These are phyloP conservation scores for Glycine tomentella DNA, from an alignment of 306 rosid species.

Conservation along the genomic window DNA sequence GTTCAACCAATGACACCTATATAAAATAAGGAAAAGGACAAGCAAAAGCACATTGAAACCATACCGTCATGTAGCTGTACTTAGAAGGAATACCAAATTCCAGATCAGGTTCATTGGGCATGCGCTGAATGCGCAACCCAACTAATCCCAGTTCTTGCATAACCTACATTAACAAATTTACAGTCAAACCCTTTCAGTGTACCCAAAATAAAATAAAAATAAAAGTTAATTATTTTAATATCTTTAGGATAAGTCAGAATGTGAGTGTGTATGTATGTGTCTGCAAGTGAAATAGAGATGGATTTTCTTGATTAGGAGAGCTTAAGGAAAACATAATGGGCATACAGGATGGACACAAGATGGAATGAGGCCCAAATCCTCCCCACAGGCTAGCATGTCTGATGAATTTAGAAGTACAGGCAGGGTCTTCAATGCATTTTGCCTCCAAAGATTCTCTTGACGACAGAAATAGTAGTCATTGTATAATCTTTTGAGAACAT, in stretches of 20 bases:
- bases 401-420: constrained; percentile 92
- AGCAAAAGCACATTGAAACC: constrained; percentile 41
- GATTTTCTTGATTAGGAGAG: constrained; percentile 16
- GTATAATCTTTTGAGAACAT: constrained; percentile 81
- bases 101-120: constrained; percentile 85
- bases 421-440: constrained; percentile 92
- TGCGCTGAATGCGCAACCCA: constrained; percentile 96
- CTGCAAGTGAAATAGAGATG: background rate
- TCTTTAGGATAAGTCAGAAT: constrained; percentile 6
- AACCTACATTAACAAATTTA: constrained; percentile 60
- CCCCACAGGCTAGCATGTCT: constrained; percentile 94
- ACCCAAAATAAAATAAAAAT: constrained; percentile 26
- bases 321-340: constrained; percentile 33
- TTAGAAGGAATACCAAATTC: constrained; percentile 97
- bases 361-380: constrained; percentile 97
- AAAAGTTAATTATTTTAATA: background rate
- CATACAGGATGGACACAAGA: constrained; percentile 98
- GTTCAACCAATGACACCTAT: constrained; percentile 17
- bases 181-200: constrained; percentile 4
- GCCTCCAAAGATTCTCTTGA: constrained; percentile 94
- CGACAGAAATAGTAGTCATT: constrained; percentile 94
- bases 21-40: constrained; percentile 26
- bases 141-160: constrained; percentile 95
- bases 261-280: background rate
- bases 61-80: constrained; percentile 92